Evolutionary conservation across 495 filamentous ascomycete genomes (phyloP).

Genomic region (Aspergillus egyptiacus): DNA sequence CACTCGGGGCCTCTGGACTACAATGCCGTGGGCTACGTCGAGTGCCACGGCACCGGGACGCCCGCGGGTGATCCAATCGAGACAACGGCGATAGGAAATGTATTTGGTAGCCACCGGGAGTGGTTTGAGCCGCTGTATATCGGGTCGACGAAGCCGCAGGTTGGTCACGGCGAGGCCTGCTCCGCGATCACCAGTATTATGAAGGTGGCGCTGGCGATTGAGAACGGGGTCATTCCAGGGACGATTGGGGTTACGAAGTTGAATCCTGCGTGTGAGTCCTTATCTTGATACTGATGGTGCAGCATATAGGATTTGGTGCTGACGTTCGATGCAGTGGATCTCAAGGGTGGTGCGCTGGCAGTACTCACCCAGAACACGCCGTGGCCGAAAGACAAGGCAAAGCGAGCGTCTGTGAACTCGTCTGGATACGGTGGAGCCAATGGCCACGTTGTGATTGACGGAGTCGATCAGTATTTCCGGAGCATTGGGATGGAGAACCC

Average conservation of each 20-base stretch:
- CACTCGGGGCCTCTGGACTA: not conserved
- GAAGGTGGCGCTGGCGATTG: constrained; percentile 47
- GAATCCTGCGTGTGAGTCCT: not conserved
- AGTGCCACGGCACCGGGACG: constrained; percentile 39
- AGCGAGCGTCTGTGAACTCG: not conserved
- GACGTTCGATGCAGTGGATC: not conserved
- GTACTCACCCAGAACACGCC: not conserved
- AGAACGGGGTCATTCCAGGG: constrained; percentile 34
- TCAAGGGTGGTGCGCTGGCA: not conserved
- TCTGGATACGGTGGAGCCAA: not conserved
- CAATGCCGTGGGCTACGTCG: constrained; percentile 16
- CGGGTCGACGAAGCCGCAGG: constrained; percentile 21
- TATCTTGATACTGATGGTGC: not conserved
- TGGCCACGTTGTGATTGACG: not conserved
- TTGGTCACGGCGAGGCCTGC: constrained; percentile 45
- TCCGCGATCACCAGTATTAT: constrained; percentile 49
- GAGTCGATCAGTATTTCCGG: not conserved
- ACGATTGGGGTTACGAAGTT: not conserved
- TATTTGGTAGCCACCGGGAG: constrained; percentile 30
- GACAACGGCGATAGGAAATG: constrained; percentile 35
- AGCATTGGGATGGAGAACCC: not conserved
- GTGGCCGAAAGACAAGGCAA: not conserved
- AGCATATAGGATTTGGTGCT: not conserved
- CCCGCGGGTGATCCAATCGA: constrained; percentile 35
- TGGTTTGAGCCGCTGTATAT: not conserved